Percentiles rank a stretch among this genome's conserved stretches.
Evolutionary conservation across 2,329 filamentous ascomycete genomes (phyloP).

Genomic region (Aspergillus sp.): DNA sequence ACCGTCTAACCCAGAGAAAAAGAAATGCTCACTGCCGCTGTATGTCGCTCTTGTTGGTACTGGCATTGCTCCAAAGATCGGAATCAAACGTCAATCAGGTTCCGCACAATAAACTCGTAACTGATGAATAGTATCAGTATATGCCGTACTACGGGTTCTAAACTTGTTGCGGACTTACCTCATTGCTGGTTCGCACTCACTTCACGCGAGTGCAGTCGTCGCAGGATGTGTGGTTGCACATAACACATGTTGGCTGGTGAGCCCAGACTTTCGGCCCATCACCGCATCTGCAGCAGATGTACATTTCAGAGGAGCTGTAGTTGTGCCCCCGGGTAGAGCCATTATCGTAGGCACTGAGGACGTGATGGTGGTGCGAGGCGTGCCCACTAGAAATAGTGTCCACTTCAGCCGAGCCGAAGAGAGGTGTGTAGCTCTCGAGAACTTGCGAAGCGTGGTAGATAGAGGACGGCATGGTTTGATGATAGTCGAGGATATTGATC

Average conservation of each 20-base stretch:
- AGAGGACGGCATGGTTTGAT: background rate
- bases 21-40: background rate
- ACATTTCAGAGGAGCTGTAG: slow-evolving; percentile 32
- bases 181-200: slow-evolving; percentile 12
- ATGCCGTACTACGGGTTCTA: background rate
- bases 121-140: background rate
- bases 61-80: background rate
- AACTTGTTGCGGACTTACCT: background rate
- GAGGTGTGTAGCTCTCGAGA: slow-evolving; percentile 3
- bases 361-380: background rate
- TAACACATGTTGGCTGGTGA: slow-evolving; percentile 37
- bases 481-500: background rate
- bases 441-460: background rate
- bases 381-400: background rate
- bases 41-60: background rate
- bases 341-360: background rate
- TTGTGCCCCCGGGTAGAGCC: slow-evolving; percentile 3
- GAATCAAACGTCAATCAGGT: slow-evolving; percentile 3
- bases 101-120: background rate
- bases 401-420: slow-evolving; percentile 2
- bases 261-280: slow-evolving; percentile 47
- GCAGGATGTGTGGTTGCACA: slow-evolving; percentile 40
- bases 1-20: background rate
- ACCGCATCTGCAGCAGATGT: slow-evolving; percentile 44
- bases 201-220: slow-evolving; percentile 35